phyloP scores from a whole-genome alignment of 208 protist species.

The Leishmania turanica region DNA sequence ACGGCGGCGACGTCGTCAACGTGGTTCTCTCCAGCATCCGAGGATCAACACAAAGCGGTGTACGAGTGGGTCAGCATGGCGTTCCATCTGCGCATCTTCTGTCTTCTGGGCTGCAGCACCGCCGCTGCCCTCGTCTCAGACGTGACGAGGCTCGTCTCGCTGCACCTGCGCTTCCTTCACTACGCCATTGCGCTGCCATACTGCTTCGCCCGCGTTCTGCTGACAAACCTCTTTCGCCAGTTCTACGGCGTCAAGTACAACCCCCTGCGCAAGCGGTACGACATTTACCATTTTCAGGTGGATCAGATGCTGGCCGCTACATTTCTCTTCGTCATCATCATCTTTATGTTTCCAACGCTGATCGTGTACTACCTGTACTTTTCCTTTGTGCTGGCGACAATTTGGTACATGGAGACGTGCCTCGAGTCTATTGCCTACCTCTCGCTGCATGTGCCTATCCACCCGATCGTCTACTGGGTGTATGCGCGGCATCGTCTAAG shows the following conservation, averaged over 20 bases:
- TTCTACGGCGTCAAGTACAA: slow-evolving; percentile 94
- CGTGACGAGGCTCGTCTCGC: slow-evolving; percentile 72
- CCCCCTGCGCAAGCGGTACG: slow-evolving; percentile 89
- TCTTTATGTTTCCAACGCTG: slow-evolving; percentile 93
- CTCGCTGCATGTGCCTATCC: slow-evolving; percentile 66
- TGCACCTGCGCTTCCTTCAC: slow-evolving; percentile 87
- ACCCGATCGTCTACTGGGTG: slow-evolving; percentile 64
- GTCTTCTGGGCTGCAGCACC: slow-evolving; percentile 81
- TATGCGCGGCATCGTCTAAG: slow-evolving; percentile 24
- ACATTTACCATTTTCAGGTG: slow-evolving; percentile 86
- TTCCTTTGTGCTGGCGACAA: slow-evolving; percentile 56
- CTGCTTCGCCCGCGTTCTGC: slow-evolving; percentile 45
- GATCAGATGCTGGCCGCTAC: slow-evolving; percentile 94
- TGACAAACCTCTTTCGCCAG: slow-evolving; percentile 77
- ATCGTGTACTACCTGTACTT: slow-evolving; percentile 94
- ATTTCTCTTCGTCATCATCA: slow-evolving; percentile 86
- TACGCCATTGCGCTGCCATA: slow-evolving; percentile 73
- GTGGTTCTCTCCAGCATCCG: slow-evolving; percentile 5
- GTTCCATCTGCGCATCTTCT: slow-evolving; percentile 61
- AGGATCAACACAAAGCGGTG: slow-evolving; percentile 29
- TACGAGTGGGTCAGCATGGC: slow-evolving; percentile 68
- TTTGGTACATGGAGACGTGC: slow-evolving; percentile 57
- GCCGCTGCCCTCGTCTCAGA: slow-evolving; percentile 76
- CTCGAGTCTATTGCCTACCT: slow-evolving; percentile 62
- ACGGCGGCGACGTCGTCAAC: background rate